Base-by-base conservation (phyloP, 441 rosid species). In the Metrosideros polymorpha region DNA sequence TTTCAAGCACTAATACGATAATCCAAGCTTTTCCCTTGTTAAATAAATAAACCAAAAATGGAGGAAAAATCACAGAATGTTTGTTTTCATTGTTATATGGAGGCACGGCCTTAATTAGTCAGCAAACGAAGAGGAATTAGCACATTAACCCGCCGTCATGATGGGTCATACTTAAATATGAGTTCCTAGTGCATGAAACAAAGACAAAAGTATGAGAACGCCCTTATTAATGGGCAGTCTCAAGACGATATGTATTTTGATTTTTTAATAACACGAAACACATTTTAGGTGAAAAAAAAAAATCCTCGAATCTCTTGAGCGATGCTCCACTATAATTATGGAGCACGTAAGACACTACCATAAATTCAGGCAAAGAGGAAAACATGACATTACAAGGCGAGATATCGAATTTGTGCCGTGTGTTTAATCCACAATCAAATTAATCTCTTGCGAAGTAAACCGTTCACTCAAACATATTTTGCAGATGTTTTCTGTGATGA, bases 361-460 rank as follows among this genome's bases (percentile, higher is more conserved):
- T n/a, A n/a, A 57, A 57, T 57, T 57, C 4, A 57, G 9, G 22
- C 0, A 57, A 13, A 14, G 39, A 59, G 22, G 19, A n/a, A n/a
- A n/a, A n/a, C n/a, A n/a, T n/a, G n/a, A 35, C 9, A 0, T 0
- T 61, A 7, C 12, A 1, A 10, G 24, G 12, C 43, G 0, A 63
- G 4, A 66, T 66, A 19, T 66, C 45, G 12, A 19, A 66, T 32
- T 1, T 8, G 14, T 18, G 45, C 0, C 4, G 1, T 2, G 2
- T 19, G 25, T 63, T 1, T 2, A 32, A 35, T 55, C 14, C 29
- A 9, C 12, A 10, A 55, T 3, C 14, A 25, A 55, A 6, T 10
- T 55, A 4, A 55, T 55, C n/a, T 25, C 59, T 61, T 17, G 76
- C 43, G 22, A 2, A 66, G 45, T 35, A 35, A 35, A 66, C 76